Evolutionary conservation across 2,329 filamentous ascomycete genomes (phyloP), one percentile per base, ranked within the genome.

Genomic region (Macroventuria anomochaeta): DNA sequence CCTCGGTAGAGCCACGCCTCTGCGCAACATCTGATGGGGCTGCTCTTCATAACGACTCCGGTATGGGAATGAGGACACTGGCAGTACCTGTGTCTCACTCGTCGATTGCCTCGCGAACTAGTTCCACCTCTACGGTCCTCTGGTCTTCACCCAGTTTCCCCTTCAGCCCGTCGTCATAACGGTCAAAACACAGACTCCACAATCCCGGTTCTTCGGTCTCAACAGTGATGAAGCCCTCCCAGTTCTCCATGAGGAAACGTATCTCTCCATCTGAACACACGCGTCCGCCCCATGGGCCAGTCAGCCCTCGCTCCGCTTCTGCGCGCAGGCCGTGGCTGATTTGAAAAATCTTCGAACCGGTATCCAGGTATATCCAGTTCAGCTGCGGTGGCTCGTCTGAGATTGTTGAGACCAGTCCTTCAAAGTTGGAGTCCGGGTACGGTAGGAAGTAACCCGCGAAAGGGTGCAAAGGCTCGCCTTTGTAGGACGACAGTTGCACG

Each of bases 211-310:
- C 76, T 63, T 56, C 79, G 73, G 65, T 56, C 29, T 85, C 78
- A 5, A 85, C 78, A 0, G 81, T 83, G 2, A 84, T 75, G 55
- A 85, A 85, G 3, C 79, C 79, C 58, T 85, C 81, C 71, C 77
- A 81, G 1, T 77, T 79, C 47, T 85, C 81, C 7, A 85, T 75
- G 5, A 76, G 81, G 21, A 85, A 67, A 25, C 76, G 76, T 36
- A 77, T 75, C 57, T 88, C 83, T 43, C 87, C 82, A 33, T 85
- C 80, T 1, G 82, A 88, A 84, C 89, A 93, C 63, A 90, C 87
- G 85, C 88, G 95, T 7, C 88, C 60, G n/a, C 54, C 60, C 55
- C 58, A 66, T 13, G 63, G 60, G 7, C 62, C 62, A 3, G 75
- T 81, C 13, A 85, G 63, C 29, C 76, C 76, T 33, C 77, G 72